phyloP scores from a whole-genome alignment of 179 eudicot species.

The Drosera spatulata region DNA sequence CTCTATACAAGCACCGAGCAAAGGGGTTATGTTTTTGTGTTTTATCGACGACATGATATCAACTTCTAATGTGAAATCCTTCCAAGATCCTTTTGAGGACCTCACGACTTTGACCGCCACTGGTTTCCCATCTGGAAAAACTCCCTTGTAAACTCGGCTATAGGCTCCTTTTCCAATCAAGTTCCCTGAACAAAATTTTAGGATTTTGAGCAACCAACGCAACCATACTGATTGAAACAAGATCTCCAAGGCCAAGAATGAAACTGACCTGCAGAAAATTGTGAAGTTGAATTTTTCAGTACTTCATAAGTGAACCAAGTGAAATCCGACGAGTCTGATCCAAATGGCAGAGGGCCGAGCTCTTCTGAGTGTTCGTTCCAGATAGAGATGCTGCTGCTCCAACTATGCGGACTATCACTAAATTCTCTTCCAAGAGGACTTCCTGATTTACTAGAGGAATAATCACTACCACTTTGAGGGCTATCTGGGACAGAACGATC shows the following conservation, averaged over 20 bases:
- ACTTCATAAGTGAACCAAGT: constrained; percentile 60
- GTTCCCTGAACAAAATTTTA: constrained; percentile 12
- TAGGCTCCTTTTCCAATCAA: constrained; percentile 43
- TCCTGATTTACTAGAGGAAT: constrained; percentile 25
- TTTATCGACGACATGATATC: constrained; percentile 29
- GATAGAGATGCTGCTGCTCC: constrained; percentile 15
- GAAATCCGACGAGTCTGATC: constrained; percentile 36
- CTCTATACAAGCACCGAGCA: constrained; percentile 30
- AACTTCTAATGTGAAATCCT: constrained; percentile 33
- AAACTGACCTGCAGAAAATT: constrained; percentile 57
- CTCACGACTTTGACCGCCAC: constrained; percentile 38
- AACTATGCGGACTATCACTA: constrained; percentile 12
- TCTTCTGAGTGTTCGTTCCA: constrained; percentile 35
- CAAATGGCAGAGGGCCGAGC: constrained; percentile 28
- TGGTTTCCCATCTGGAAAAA: constrained; percentile 35
- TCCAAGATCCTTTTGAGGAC: constrained; percentile 25
- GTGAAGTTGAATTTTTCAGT: constrained; percentile 51
- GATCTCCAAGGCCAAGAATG: too few relatives aligned
- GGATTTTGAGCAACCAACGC: too few relatives aligned
- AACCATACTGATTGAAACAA: too few relatives aligned
- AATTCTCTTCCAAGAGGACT: constrained; percentile 17
- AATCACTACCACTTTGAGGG: constrained; percentile 23
- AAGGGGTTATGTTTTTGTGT: constrained; percentile 36
- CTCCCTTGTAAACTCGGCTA: constrained; percentile 34
- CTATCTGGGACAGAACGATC: constrained; percentile 47